phyloP scores from a whole-genome alignment of 495 filamentous ascomycete genomes.

The Penicillium pulvis region DNA sequence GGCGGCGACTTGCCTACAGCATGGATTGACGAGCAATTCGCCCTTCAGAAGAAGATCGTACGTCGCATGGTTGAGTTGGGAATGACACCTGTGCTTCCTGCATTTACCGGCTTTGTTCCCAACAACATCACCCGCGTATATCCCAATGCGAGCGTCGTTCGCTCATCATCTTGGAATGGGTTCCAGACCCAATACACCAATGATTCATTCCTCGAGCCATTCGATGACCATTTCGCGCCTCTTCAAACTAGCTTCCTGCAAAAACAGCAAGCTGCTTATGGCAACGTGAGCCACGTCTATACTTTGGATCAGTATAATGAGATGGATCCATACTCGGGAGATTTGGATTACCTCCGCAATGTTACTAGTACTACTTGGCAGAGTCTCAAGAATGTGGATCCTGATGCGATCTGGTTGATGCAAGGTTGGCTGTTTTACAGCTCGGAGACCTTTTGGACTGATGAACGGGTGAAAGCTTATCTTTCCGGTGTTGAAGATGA shows the following conservation, averaged over 20 bases:
- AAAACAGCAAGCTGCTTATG: conserved; percentile 51
- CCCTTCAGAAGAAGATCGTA: conserved; percentile 51
- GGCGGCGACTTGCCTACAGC: conserved; percentile 41
- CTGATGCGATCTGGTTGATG: conserved; percentile 55
- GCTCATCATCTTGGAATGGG: conserved; percentile 46
- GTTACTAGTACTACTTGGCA: conserved; percentile 48
- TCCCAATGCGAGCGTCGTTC: conserved; percentile 48
- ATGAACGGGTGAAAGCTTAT: conserved; percentile 50
- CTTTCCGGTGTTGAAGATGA: conserved; percentile 48
- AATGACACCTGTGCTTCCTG: conserved; percentile 54
- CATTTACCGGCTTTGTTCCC: conserved; percentile 54
- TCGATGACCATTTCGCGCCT: conserved; percentile 45
- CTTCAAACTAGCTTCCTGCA: conserved; percentile 50
- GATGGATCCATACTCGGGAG: conserved; percentile 51
- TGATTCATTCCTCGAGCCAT: conserved; percentile 53
- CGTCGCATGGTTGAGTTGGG: conserved; percentile 54
- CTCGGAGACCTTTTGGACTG: conserved; percentile 51
- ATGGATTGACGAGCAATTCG: conserved; percentile 52
- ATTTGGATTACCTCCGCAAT: conserved; percentile 48
- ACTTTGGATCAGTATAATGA: conserved; percentile 59
- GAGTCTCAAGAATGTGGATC: conserved; percentile 49
- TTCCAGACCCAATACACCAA: conserved; percentile 49
- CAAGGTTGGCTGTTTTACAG: conserved; percentile 57
- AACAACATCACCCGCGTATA: conserved; percentile 38
- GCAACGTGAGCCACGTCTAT: conserved; percentile 53